Percentiles rank a stretch among this genome's conserved stretches.
phyloP scores from a whole-genome alignment of 768 basidiomycete genomes.

The Leccinum aurantiacum region DNA sequence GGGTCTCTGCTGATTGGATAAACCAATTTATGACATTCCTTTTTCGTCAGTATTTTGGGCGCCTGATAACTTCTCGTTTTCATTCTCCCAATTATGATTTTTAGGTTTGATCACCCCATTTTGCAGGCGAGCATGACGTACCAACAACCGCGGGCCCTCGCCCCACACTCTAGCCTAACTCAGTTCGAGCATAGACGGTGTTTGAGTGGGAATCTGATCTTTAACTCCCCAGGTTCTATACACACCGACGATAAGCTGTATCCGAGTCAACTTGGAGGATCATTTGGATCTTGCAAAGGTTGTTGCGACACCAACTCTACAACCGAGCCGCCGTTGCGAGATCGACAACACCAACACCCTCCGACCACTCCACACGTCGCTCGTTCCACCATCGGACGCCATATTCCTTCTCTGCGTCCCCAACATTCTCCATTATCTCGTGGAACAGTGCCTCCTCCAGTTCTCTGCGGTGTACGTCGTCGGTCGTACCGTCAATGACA shows the following conservation, averaged over 20 bases:
- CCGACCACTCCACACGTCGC: conserved; percentile 31
- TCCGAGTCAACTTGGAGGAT: not conserved
- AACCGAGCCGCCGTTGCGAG: conserved; percentile 6
- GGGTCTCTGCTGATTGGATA: no score
- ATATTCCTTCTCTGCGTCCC: conserved; percentile 67
- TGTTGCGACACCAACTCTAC: conserved; percentile 5
- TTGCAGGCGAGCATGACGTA: not conserved
- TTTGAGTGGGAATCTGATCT: no score
- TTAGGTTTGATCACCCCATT: not conserved
- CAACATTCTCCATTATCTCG: conserved; percentile 63
- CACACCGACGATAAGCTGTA: no score
- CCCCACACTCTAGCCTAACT: no score
- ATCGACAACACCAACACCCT: not conserved
- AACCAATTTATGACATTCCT: not conserved
- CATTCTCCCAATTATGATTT: not conserved
- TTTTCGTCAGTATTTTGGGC: not conserved
- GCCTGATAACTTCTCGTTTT: not conserved
- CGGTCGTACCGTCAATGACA: conserved; percentile 32
- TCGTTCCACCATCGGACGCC: conserved; percentile 75
- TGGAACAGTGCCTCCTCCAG: conserved; percentile 58
- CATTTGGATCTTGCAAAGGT: not conserved
- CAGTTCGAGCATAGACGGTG: no score
- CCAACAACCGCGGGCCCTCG: no score
- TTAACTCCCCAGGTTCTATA: no score
- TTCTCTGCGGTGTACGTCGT: conserved; percentile 37